Conservation (phyloP, 2,329 filamentous ascomycete genomes). For the Fusarium heterosporum region DNA sequence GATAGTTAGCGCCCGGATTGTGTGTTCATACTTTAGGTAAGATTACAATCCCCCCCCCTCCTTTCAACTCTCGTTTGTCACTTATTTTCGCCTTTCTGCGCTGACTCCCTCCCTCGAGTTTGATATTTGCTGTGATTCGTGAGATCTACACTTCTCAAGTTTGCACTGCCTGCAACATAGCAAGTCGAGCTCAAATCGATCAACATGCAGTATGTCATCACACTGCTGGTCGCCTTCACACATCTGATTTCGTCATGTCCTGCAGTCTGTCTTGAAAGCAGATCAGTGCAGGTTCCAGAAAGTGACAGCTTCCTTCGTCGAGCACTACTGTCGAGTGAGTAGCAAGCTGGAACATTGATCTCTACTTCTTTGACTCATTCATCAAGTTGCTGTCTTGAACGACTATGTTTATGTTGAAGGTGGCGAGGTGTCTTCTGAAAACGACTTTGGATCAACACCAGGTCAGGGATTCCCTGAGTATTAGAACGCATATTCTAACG, state of each 20-base stretch:
- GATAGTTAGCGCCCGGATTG: too few relatives aligned
- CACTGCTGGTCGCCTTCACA: background rate
- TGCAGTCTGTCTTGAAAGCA: background rate
- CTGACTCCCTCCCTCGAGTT: too few relatives aligned
- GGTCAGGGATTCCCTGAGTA: background rate
- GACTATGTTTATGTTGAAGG: background rate
- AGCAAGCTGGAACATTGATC: background rate
- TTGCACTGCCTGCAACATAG: too few relatives aligned
- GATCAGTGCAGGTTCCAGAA: background rate
- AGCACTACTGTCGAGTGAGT: background rate
- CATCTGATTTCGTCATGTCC: background rate
- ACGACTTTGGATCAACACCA: background rate
- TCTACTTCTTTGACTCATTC: background rate
- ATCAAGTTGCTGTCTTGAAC: background rate
- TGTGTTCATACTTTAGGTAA: too few relatives aligned
- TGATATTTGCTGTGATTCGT: too few relatives aligned
- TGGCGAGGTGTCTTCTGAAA: slow-evolving; percentile 1
- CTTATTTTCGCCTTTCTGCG: too few relatives aligned
- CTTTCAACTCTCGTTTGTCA: too few relatives aligned
- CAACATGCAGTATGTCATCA: too few relatives aligned
- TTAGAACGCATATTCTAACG: background rate
- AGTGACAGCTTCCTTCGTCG: background rate
- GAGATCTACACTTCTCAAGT: too few relatives aligned
- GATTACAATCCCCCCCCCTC: too few relatives aligned
- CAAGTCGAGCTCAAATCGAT: too few relatives aligned